Conservation (phyloP, 768 basidiomycete species). For the Sporobolomyces phaffii region DNA sequence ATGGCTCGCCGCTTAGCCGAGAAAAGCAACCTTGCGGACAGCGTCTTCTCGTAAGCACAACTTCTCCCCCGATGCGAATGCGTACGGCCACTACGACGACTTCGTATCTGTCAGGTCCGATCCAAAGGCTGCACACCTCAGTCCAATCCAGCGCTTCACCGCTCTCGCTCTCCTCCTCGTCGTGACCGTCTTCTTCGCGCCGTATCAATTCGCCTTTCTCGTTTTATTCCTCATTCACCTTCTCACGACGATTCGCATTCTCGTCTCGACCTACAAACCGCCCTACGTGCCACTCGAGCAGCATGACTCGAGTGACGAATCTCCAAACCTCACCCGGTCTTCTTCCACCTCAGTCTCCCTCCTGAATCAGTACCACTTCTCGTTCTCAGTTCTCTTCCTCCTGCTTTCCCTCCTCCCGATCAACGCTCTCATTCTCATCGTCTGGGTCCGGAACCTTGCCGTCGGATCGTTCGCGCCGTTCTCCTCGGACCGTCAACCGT, state of each 20-base stretch:
- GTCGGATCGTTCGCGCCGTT: constrained; percentile 74
- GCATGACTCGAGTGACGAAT: background rate
- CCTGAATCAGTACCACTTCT: constrained; percentile 30
- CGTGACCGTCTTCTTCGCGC: constrained; percentile 69
- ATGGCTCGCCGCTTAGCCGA: background rate
- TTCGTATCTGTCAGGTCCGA: background rate
- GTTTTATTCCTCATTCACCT: constrained; percentile 76
- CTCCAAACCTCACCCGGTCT: background rate
- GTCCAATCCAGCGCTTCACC: constrained; percentile 5
- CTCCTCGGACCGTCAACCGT: constrained; percentile 62
- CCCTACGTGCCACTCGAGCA: background rate
- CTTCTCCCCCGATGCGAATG: no score
- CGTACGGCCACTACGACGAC: no score
- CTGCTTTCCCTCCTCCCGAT: constrained; percentile 77
- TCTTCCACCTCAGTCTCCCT: background rate
- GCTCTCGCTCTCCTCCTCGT: constrained; percentile 58
- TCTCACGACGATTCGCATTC: constrained; percentile 53
- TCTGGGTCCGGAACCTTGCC: constrained; percentile 80
- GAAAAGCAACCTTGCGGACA: background rate
- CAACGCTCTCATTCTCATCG: constrained; percentile 62
- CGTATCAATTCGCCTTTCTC: constrained; percentile 86
- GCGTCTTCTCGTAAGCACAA: background rate
- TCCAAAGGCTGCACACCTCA: background rate
- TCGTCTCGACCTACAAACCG: constrained; percentile 2
- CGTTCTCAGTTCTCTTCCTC: constrained; percentile 55